Evolutionary conservation across 805 yeast genomes (phyloP), one percentile per base, ranked within the genome.

Genomic region (Cyberlindnera sargentensis): DNA sequence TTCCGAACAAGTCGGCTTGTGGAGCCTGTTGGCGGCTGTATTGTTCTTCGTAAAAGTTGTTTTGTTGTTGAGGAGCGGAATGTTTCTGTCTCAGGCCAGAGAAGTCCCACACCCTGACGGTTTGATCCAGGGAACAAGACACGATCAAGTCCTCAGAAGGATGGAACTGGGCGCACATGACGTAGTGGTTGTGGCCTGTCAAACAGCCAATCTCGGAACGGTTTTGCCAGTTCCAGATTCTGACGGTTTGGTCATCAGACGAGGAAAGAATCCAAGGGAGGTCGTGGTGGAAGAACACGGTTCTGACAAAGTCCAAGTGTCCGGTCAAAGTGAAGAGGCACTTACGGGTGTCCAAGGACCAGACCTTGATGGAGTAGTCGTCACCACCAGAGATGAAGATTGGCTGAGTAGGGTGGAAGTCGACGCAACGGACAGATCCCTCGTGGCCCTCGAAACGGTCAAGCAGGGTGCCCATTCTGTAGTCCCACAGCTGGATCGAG

Each of bases 201-300:
- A 93, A 70, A 58, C 96, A 88, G 8, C 98, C 98, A 59, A 93
- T 84, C 58, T 93, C 98, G 63, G 89, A 91, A 56, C 99, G 81
- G 64, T 90, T 90, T 71, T 95, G 99, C 99, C 99, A 93, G 69
- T 93, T 95, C 99, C 99, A 93, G 52, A 93, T 91, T 63, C 99
- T 78, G 52, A 95, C 89, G 30, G 99, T 93, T 68, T 93, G 99
- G 71, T 93, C 99, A 66, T 93, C 99, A 37, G 96, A 87, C 48
- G 93, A 82, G 26, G 96, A 84, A 47, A 93, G 79, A 60, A 93
- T 85, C 99, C 99, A 93, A 7, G 99, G 99, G 62, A 93, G 73
- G 63, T 89, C 96, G 56, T 80, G 84, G 69, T 93, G 99, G 78
- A 93, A 93, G 52, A 80, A 85, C 24, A 88, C 97, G 15, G 95